Conservation (phyloP, 2,329 filamentous ascomycete genomes). For the Podosphaera aphanis region DNA sequence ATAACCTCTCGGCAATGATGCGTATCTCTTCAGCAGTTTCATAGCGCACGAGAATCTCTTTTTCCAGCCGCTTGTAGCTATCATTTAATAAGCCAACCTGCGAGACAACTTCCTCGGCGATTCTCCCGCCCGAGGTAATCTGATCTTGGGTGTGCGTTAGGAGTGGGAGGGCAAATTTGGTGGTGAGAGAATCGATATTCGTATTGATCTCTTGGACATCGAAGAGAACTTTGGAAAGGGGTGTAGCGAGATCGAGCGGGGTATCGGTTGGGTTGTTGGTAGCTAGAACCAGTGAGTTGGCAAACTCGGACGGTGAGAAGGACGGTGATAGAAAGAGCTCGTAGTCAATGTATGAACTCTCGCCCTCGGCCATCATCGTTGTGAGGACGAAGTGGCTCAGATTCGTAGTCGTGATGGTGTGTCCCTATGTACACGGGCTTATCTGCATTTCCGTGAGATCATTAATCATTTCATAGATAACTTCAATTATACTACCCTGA, state of each 20-base stretch:
- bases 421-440: no score
- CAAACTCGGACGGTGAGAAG: constrained; percentile 64
- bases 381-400: no score
- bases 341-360: constrained; percentile 84
- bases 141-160: constrained; percentile 56
- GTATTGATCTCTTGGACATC: constrained; percentile 94
- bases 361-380: constrained; percentile 17
- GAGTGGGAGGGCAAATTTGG: constrained; percentile 59
- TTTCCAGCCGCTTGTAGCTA: constrained; percentile 66
- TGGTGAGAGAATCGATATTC: constrained; percentile 76
- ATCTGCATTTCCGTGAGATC: no score
- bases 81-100: constrained; percentile 64
- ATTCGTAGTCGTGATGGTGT: no score
- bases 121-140: constrained; percentile 44
- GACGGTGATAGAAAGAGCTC: constrained; percentile 65
- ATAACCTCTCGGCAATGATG: constrained; percentile 52
- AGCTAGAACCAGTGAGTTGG: constrained; percentile 65
- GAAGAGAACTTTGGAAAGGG: constrained; percentile 79
- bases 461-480: no score
- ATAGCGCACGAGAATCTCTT: constrained; percentile 67
- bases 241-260: constrained; percentile 79
- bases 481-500: no score
- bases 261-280: constrained; percentile 86
- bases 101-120: constrained; percentile 53
- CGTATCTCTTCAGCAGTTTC: constrained; percentile 67